Evolutionary conservation across 2,329 filamentous ascomycete species (phyloP), one percentile per base, ranked within the genome.

Genomic region (Pseudovirgaria hyperparasitica): DNA sequence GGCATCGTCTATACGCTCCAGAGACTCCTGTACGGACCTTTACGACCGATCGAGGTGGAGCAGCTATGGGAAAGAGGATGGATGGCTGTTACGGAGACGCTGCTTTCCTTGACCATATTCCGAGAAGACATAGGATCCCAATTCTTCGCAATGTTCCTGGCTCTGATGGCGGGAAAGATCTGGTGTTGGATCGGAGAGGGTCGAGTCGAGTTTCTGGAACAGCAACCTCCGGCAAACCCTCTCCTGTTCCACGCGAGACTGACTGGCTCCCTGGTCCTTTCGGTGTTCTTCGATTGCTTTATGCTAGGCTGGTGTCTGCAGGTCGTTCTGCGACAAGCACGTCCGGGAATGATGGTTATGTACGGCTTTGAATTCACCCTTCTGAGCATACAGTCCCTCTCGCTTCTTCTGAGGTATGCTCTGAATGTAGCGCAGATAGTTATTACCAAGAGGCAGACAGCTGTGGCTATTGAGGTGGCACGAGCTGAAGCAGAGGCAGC

Each of bases 311-410:
- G 93, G 52, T 77, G 80, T 32, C 66, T 92, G 34, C 71, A 75
- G 16, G 82, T 79, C 0, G 86, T 96, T 17, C 74, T 94, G 26
- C 75, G 81, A 31, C 76, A 92, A 48, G 82, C 87, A 2, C 70
- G 80, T n/a, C 85, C 87, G 1, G 90, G 92, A 32, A 96, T 98
- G 81, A 98, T 96, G 85, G 85, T 98, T 36, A 96, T 98, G 85
- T 98, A 98, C 46, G 74, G 92, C 5, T 98, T 98, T 43, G 90
- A 98, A 53, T 96, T 96, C 48, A 86, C 87, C 19, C 76, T 98
- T 22, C 60, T 96, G 33, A 67, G 74, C 3, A 77, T 92, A 7
- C 76, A 76, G 27, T 92, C 87, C 1, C 63, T 74, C 27, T 85
- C 87, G 25, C 93, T 85, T 0, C 67, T 72, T 2, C 63, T 74